Evolutionary conservation across 139 green algal genomes (phyloP), one percentile per base, ranked within the genome.

Genomic region (Tetradesmus lagerheimii): DNA sequence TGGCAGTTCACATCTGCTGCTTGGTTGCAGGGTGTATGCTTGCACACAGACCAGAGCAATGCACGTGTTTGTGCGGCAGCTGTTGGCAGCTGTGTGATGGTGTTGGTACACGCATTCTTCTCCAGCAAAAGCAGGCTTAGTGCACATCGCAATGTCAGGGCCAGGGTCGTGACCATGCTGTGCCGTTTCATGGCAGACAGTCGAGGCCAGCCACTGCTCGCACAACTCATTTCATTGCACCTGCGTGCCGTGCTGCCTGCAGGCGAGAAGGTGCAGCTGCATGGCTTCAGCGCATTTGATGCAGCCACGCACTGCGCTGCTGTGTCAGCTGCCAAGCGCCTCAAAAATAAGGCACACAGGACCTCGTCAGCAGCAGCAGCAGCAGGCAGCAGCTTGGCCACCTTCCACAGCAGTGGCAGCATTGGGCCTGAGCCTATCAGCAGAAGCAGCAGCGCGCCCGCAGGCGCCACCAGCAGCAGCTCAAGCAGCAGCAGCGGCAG

Each of bases 221-320:
- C 43, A 14, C 8, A 14, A 8, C 43, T 50, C 8, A 50, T 14
- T 8, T 4, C 5, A 50, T 45, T 83, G 15, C 45, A 4, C 8
- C 6, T 77, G 12, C 15, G 29, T 89, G 34, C 71, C 8, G 16
- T 82, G 66, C 6, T 57, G n/a, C 35, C 23, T 29, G 25, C 86
- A 95, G 91, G 92, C 62, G 85, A 90, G 38, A 87, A 92, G 87
- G 80, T 95, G 39, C 92, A 93, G 81, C 91, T 96, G 45, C 90
- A 93, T 43, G 93, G 93, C 34, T 86, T 92, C 27, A 88, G 86
- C 0, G 91, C 93, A 2, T 95, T 92, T 88, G 87, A 95, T 27
- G 93, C 93, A 8, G 93, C 93, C 4, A 92, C 93, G 64, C 92
- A 94, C 79, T 95, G 93, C 79, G 93, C 93, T 27, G 89, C 91